Evolutionary conservation across 805 yeast species (phyloP).

Genomic region (Wickerhamiella azyma): DNA sequence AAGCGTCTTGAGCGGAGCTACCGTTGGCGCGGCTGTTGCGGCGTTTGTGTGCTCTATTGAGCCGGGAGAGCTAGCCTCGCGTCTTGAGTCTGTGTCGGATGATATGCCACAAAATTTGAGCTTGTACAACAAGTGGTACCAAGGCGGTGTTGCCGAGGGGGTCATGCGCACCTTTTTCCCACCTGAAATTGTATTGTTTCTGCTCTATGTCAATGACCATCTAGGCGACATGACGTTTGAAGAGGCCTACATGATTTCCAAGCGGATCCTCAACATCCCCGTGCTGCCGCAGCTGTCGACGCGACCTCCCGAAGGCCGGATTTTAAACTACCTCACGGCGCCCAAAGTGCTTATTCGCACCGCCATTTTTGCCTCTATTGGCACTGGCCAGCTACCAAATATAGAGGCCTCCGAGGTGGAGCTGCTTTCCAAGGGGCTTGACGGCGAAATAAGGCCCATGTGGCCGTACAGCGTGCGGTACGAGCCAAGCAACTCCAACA

Average conservation of each 20-base stretch:
- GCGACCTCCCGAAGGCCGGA: constrained; percentile 11
- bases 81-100: constrained; percentile 24
- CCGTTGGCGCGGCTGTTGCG: constrained; percentile 89
- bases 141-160: constrained; percentile 49
- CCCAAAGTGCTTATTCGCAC: constrained; percentile 78
- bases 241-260: constrained; percentile 74
- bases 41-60: constrained; percentile 64
- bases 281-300: constrained; percentile 62
- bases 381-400: constrained; percentile 41
- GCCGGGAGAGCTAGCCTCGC: constrained; percentile 44
- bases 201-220: constrained; percentile 59
- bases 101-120: constrained; percentile 16
- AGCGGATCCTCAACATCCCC: constrained; percentile 66
- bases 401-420: constrained; percentile 38
- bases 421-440: constrained; percentile 42
- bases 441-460: constrained; percentile 30
- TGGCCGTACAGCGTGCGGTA: constrained; percentile 19
- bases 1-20: constrained; percentile 75
- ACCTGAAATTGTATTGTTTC: constrained; percentile 67
- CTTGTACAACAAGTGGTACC: constrained; percentile 14
- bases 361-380: constrained; percentile 60
- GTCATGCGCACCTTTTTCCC: constrained; percentile 71
- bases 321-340: constrained; percentile 72
- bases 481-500: constrained; percentile 31
- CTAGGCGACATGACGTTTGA: constrained; percentile 84